Base-by-base conservation (phyloP, 305 asterid species). In the Fraxinus nigra region DNA sequence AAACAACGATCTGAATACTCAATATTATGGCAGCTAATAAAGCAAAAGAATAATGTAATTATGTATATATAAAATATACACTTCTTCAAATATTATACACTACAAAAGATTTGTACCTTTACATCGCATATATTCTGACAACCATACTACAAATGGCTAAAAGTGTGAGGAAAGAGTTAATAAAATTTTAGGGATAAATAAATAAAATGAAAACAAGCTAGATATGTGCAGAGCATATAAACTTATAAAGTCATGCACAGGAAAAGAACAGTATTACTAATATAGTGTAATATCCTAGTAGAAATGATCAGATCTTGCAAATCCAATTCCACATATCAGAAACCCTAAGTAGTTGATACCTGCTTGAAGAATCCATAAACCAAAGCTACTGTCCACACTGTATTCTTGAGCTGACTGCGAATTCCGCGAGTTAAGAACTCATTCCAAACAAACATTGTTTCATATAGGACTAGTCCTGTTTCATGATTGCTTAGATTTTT, bases 381-480 rank as follows among this genome's bases (percentile, higher is more conserved):
- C 89, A 94, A 82, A 56, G 98, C 97, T 38, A 96, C 98, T 0
- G 97, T 96, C 99, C 99, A 96, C 72, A 86, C 67, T 22, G 97
- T 89, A 86, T 94, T 93, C 84, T 88, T 88, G 78, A 96, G 92
- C 85, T 92, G 98, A 85, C 83, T 89, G 73, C 97, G 97, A 61
- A 96, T 93, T 20, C 92, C 93, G 2, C 97, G 97, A 67, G 98
- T 96, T 63, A 96, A 87, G 88, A 89, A 96, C 86, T 94, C 99
- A 16, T 96, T 96, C 99, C 99, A 96, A 32, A 96, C 99, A 84
- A 94, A 96, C 98, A 96, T 89, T 28, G 97, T 94, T 84, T 96
- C 99, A 46, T 96, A 92, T 35, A 92, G 92, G 28, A 82, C 76
- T 54, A 87, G 81, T 76, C 92, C 93, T 79, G 91, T 83, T 83